Evolutionary conservation across 1,284 basidiomycete genomes (phyloP).

Genomic region (Schizopora paradoxa): DNA sequence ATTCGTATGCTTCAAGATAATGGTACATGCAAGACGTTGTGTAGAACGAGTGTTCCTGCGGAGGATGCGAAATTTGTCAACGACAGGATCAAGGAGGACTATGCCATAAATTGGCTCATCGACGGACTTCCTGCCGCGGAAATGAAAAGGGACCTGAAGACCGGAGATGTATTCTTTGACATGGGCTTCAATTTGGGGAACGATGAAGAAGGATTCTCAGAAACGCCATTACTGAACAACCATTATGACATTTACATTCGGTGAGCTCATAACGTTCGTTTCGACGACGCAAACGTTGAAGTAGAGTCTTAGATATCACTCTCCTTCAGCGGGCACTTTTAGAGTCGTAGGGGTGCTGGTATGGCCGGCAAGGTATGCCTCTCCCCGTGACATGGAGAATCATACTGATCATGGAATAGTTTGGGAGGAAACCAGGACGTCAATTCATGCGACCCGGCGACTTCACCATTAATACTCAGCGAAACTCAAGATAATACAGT

Average conservation of each 20-base stretch:
- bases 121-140: conserved; percentile 94
- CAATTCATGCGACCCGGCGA: conserved; percentile 20
- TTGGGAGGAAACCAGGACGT: conserved; percentile 10
- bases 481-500: conserved; percentile 65
- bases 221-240: conserved; percentile 78
- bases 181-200: conserved; percentile 81
- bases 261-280: conserved; percentile 35
- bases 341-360: conserved; percentile 91
- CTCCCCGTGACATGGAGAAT: neutral
- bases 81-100: conserved; percentile 86
- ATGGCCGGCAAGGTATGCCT: conserved; percentile 72
- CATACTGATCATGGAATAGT: conserved; percentile 5
- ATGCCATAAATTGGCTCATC: conserved; percentile 92
- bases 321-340: conserved; percentile 59
- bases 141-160: conserved; percentile 78
- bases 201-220: conserved; percentile 50
- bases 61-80: conserved; percentile 88
- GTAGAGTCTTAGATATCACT: conserved; percentile 65
- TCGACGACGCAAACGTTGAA: conserved; percentile 10
- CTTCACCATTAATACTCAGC: conserved; percentile 51
- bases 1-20: conserved; percentile 74
- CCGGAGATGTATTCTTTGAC: conserved; percentile 82
- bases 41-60: conserved; percentile 55
- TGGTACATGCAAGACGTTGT: conserved; percentile 74
- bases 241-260: conserved; percentile 84